Conservation (phyloP, 768 basidiomycete species). For the Leccinellum luteum region DNA sequence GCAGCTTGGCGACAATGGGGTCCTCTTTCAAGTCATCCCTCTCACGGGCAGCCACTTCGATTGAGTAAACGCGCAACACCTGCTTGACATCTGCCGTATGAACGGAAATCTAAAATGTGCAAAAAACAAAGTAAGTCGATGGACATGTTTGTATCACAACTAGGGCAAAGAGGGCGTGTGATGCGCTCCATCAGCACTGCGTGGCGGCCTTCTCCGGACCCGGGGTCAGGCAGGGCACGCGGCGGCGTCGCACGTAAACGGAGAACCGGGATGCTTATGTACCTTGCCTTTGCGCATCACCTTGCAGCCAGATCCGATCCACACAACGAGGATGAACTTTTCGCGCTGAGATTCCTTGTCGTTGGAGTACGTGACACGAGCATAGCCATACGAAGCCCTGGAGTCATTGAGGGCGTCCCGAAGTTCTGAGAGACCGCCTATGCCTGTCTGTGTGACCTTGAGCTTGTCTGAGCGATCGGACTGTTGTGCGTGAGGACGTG, state of each 20-base stretch:
- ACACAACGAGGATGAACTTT: constrained; percentile 83
- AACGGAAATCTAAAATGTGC: constrained; percentile 73
- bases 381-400: constrained; percentile 84
- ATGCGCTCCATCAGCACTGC: too few species aligned
- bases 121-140: constrained; percentile 27
- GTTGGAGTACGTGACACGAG: constrained; percentile 78
- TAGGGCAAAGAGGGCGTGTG: constrained; percentile 29
- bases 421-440: constrained; percentile 77
- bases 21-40: constrained; percentile 85
- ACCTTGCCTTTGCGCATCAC: constrained; percentile 93
- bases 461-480: constrained; percentile 81
- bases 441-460: constrained; percentile 71
- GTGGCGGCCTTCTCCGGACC: too few species aligned
- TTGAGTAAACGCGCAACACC: constrained; percentile 73
- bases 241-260: constrained; percentile 14
- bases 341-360: constrained; percentile 85
- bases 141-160: constrained; percentile 20
- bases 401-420: constrained; percentile 64
- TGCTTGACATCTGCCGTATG: constrained; percentile 86
- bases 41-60: constrained; percentile 85
- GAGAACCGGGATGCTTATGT: constrained; percentile 24
- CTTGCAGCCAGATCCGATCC: constrained; percentile 82
- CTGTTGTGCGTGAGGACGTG: constrained; percentile 32
- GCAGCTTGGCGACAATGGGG: constrained; percentile 74
- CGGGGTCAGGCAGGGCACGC: constrained; percentile 17